A percentile compares a stretch with the other conserved stretches of the same genome.
Evolutionary conservation across 139 green algal genomes (phyloP).

Genomic region (Chlorella sorokiniana): DNA sequence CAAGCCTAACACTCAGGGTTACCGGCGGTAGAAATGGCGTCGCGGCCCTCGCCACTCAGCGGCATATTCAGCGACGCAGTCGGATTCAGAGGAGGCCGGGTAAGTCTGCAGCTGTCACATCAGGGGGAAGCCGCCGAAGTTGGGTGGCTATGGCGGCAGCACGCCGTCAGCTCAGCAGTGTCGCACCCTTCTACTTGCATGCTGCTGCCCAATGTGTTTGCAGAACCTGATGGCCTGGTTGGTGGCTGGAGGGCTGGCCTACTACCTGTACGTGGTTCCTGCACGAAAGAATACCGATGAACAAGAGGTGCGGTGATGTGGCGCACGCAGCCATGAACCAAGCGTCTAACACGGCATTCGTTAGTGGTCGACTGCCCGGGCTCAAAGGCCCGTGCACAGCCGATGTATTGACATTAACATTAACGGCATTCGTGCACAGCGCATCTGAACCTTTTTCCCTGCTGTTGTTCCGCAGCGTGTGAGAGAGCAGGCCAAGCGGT

Average conservation of each 20-base stretch:
- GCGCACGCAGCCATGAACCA: background rate
- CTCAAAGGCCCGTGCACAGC: too few species aligned
- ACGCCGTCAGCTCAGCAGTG: too few species aligned
- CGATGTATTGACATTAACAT: too few species aligned
- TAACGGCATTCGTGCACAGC: background rate
- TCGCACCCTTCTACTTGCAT: too few species aligned
- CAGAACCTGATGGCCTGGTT: conserved; percentile 24
- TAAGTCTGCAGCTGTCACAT: background rate
- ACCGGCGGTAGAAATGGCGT: background rate
- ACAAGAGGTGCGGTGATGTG: background rate
- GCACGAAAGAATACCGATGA: background rate
- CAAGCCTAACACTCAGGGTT: background rate
- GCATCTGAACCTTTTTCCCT: background rate
- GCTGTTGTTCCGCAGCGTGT: conserved; percentile 1
- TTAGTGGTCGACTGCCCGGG: too few species aligned
- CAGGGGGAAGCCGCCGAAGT: background rate
- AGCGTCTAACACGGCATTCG: background rate
- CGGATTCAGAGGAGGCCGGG: conserved; percentile 10
- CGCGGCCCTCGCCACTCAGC: background rate
- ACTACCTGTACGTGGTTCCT: conserved; percentile 19
- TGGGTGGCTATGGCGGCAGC: background rate
- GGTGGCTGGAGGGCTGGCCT: conserved; percentile 14
- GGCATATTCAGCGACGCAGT: background rate
- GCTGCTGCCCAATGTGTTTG: too few species aligned
- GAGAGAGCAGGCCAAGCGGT: conserved; percentile 21